Evolutionary conservation across 371 early-diverging fungal genomes (phyloP), one percentile per base, ranked within the genome.

Genomic region (Mortierella sp.): DNA sequence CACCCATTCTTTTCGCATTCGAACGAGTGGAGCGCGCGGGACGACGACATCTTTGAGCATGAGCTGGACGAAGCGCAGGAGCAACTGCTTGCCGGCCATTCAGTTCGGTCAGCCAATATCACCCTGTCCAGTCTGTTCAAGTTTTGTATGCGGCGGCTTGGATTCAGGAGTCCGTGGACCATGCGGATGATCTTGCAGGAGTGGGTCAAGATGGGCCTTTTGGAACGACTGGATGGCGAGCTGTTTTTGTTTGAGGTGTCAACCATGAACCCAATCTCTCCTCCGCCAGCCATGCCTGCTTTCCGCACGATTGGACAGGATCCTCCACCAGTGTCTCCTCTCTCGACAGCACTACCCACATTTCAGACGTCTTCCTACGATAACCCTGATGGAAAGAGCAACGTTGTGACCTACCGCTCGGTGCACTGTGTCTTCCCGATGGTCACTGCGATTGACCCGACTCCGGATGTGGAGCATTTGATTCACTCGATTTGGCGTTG

Each of bases 401-500:
- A 28, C 3, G 14, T 47, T 6, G 47, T 65, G 24, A 74, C n/a
- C 31, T 50, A 57, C 57, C 60, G 82, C n/a, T 71, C 84, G 1
- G 83, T 89, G 7, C 89, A 84, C 31, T 91, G 91, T 26, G 72
- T 92, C 3, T 93, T 93, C 71, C 91, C 92, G 0, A 82, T 91
- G 7, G 91, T 91, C 28, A 91, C 84, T 70, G 91, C 92, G 8
- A 91, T 92, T 47, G 92, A 92, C 70, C 85, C 81, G 19, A 91
- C 90, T 21, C 55, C 83, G 6, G 85, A 83, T 13, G 92, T 93
- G 1, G 92, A 93, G 70, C 78, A 89, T 0, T 70, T 92, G 70
- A 86, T 93, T 24, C 89, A 90, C 28, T 84, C 92, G 0, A 88
- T 93, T 38, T 91, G 90, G 58, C 87, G 92, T 0, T 93, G 92